phyloP scores from a whole-genome alignment of 2,329 filamentous ascomycete genomes.

The Metarhizium rileyi region DNA sequence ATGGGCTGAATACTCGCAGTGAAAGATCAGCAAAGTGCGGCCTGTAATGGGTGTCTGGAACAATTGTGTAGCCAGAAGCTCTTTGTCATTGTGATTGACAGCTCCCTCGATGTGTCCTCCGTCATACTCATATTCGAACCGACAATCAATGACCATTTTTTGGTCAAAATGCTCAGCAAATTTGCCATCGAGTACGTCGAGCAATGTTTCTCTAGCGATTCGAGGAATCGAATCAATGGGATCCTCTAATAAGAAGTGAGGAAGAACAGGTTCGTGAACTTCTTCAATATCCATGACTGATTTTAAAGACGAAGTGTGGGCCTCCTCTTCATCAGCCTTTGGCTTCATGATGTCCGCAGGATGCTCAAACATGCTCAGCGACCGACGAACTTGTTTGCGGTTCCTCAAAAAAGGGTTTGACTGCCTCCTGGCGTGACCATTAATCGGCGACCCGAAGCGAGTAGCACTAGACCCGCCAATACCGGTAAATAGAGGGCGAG shows the following conservation, averaged over 20 bases:
- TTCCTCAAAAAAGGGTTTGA: constrained; percentile 65
- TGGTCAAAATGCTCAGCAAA: constrained; percentile 68
- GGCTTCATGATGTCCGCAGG: constrained; percentile 79
- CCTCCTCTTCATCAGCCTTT: constrained; percentile 50
- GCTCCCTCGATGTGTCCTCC: constrained; percentile 91
- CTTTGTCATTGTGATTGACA: constrained; percentile 95
- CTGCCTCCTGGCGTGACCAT: constrained; percentile 59
- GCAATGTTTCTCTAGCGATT: constrained; percentile 70
- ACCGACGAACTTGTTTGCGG: constrained; percentile 82
- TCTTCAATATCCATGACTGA: constrained; percentile 81
- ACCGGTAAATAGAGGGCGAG: constrained; percentile 56
- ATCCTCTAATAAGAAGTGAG: constrained; percentile 73
- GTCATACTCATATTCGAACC: constrained; percentile 97
- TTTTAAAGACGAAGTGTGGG: constrained; percentile 42
- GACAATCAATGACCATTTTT: constrained; percentile 85
- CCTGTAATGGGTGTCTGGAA: constrained; percentile 59
- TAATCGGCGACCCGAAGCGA: constrained; percentile 66
- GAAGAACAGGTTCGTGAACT: constrained; percentile 61
- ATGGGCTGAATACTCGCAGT: constrained; percentile 97
- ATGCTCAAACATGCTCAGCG: constrained; percentile 95
- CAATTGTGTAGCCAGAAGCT: constrained; percentile 68
- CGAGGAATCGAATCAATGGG: constrained; percentile 80
- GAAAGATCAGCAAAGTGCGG: constrained; percentile 78
- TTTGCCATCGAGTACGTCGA: constrained; percentile 80
- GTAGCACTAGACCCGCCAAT: constrained; percentile 41